Evolutionary conservation across 805 yeast genomes (phyloP).

Genomic region (Ogataea trehaloabstinens): DNA sequence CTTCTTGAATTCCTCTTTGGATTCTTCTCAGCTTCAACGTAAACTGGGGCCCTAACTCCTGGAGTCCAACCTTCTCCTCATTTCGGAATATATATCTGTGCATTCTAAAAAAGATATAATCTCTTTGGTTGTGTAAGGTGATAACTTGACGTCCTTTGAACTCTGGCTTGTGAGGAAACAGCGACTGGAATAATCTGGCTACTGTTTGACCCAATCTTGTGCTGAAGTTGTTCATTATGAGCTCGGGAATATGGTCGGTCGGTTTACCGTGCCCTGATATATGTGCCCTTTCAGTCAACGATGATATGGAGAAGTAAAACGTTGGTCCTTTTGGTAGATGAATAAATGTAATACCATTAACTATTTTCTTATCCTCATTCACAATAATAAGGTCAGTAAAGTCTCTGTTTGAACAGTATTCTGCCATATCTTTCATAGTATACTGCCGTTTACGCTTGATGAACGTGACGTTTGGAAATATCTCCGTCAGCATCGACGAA

Average conservation of each 20-base stretch:
- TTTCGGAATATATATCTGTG: slow-evolving; percentile 88
- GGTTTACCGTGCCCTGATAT: slow-evolving; percentile 89
- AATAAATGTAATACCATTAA: slow-evolving; percentile 88
- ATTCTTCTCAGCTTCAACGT: slow-evolving; percentile 84
- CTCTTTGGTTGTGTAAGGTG: slow-evolving; percentile 95
- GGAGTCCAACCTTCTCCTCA: slow-evolving; percentile 91
- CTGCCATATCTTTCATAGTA: slow-evolving; percentile 82
- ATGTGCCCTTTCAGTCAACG: slow-evolving; percentile 69
- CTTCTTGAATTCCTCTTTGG: slow-evolving; percentile 89
- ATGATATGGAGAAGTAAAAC: slow-evolving; percentile 81
- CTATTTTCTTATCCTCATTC: slow-evolving; percentile 90
- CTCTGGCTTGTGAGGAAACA: slow-evolving; percentile 92
- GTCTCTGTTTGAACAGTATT: slow-evolving; percentile 75
- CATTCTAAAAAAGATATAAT: slow-evolving; percentile 90
- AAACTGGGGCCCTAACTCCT: slow-evolving; percentile 96
- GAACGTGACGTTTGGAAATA: slow-evolving; percentile 82
- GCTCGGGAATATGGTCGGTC: slow-evolving; percentile 88
- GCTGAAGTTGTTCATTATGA: slow-evolving; percentile 86
- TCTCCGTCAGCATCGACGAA: slow-evolving; percentile 80
- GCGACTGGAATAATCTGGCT: slow-evolving; percentile 85
- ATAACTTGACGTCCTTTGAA: slow-evolving; percentile 94
- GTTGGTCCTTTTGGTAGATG: slow-evolving; percentile 97
- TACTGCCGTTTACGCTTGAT: slow-evolving; percentile 85
- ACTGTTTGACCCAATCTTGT: slow-evolving; percentile 93
- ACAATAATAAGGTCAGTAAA: slow-evolving; percentile 86